Percentiles rank a stretch among this genome's conserved stretches.
phyloP scores from a whole-genome alignment of 768 basidiomycete genomes.

The Mycena epipterygia region DNA sequence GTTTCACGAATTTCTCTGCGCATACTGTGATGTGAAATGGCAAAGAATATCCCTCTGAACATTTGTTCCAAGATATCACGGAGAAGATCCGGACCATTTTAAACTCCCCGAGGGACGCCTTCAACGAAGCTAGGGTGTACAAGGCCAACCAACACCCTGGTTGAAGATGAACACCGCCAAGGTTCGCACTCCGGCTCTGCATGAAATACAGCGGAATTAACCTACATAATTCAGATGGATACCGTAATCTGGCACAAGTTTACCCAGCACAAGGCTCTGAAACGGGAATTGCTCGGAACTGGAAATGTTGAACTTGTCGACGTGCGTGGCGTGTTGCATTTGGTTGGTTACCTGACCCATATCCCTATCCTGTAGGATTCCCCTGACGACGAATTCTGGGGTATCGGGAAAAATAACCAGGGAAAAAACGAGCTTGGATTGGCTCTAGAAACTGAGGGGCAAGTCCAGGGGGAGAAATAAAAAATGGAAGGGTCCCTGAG shows the following conservation, averaged over 20 bases:
- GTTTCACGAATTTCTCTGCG: conserved; percentile 60
- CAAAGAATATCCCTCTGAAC: conserved; percentile 59
- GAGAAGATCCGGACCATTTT: not conserved
- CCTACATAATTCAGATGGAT: conserved; percentile 66
- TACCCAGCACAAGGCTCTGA: conserved; percentile 72
- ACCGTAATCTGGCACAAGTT: conserved; percentile 75
- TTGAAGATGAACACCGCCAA: not conserved
- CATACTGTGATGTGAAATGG: conserved; percentile 55
- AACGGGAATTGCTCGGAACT: conserved; percentile 18
- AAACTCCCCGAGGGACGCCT: not conserved
- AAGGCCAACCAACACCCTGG: not conserved
- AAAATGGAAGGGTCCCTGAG: too few relatives aligned
- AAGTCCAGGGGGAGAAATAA: not conserved
- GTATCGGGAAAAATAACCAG: not conserved
- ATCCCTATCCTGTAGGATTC: not conserved
- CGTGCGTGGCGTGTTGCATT: not conserved
- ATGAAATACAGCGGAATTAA: not conserved
- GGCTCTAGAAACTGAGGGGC: conserved; percentile 2
- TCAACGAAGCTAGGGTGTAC: not conserved
- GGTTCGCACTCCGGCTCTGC: not conserved
- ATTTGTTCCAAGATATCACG: conserved; percentile 54
- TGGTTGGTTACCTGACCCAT: not conserved
- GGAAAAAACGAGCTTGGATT: conserved; percentile 1
- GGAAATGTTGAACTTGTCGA: not conserved
- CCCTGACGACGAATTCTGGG: conserved; percentile 1